These are phyloP conservation scores for Populus ilicifolia DNA, from an alignment of 345 rosid species.

Conservation along the genomic window DNA sequence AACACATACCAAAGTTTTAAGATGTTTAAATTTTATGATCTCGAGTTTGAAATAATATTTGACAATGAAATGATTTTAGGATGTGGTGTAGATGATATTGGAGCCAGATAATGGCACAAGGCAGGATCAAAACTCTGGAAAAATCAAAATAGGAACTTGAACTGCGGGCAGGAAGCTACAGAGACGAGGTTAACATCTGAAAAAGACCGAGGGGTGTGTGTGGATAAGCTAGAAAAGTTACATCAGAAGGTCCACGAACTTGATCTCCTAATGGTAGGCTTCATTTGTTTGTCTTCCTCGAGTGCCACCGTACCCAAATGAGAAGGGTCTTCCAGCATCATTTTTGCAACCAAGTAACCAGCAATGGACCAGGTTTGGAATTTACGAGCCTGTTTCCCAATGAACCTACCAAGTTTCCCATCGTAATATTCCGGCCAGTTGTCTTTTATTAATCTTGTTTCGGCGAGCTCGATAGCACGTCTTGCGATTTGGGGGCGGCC, in stretches of 20 bases:
- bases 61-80: not conserved
- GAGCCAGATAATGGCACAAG: not conserved
- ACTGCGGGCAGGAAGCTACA: not conserved
- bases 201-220: not conserved
- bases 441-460: slow-evolving; percentile 67
- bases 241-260: slow-evolving; percentile 45
- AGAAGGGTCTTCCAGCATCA: slow-evolving; percentile 97
- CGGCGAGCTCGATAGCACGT: slow-evolving; percentile 75
- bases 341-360: slow-evolving; percentile 87
- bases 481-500: slow-evolving; percentile 95
- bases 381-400: slow-evolving; percentile 88
- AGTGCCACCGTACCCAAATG: slow-evolving; percentile 83
- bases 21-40: no score
- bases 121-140: not conserved
- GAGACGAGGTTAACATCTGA: not conserved
- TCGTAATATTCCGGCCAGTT: slow-evolving; percentile 93
- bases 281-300: slow-evolving; percentile 84
- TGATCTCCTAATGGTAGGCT: slow-evolving; percentile 72
- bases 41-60: not conserved
- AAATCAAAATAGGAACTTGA: not conserved
- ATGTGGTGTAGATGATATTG: not conserved
- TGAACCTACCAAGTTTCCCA: slow-evolving; percentile 79
- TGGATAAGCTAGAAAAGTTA: not conserved
- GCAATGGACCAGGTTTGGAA: slow-evolving; percentile 91
- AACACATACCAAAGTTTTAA: not conserved